Evolutionary conservation across 129 eudicot genomes (phyloP).

Genomic region (Lactuca sativa): DNA sequence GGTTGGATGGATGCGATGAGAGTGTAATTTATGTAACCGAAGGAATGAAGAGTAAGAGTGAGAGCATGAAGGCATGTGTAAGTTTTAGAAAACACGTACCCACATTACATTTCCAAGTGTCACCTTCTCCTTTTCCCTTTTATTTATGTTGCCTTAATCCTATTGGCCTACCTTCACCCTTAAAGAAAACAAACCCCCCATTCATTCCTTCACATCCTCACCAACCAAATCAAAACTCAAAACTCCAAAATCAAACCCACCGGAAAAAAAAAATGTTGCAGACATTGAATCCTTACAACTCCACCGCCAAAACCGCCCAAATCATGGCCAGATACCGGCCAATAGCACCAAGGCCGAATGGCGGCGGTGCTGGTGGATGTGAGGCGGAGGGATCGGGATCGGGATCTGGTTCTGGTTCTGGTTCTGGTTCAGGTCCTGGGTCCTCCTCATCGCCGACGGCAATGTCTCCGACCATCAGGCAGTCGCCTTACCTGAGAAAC

Average conservation of each 20-base stretch:
- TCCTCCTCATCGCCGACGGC: constrained; percentile 29
- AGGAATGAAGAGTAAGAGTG: neutral
- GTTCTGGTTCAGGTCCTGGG: neutral
- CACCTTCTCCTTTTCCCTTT: constrained; percentile 36
- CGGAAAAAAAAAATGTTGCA: constrained; percentile 52
- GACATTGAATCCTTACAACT: constrained; percentile 46
- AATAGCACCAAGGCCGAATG: constrained; percentile 68
- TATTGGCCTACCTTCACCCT: constrained; percentile 45
- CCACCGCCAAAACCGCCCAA: constrained; percentile 69
- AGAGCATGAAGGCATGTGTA: constrained; percentile 28
- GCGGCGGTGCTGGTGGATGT: constrained; percentile 1
- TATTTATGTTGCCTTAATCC: constrained; percentile 60
- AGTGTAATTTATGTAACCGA: neutral
- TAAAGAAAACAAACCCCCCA: constrained; percentile 25
- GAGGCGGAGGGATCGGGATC: constrained; percentile 10
- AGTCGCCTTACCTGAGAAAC: constrained; percentile 59
- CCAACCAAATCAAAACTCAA: neutral
- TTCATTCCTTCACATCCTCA: neutral
- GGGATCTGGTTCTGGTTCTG: constrained; percentile 12
- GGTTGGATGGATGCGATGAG: neutral
- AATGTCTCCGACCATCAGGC: constrained; percentile 48
- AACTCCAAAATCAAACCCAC: neutral
- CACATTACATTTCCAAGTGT: constrained; percentile 65
- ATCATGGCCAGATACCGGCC: constrained; percentile 90
- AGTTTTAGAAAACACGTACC: constrained; percentile 66